These are phyloP conservation scores for Boletus semigastroideus DNA, from an alignment of 1,284 basidiomycete species.

Conservation along the genomic window DNA sequence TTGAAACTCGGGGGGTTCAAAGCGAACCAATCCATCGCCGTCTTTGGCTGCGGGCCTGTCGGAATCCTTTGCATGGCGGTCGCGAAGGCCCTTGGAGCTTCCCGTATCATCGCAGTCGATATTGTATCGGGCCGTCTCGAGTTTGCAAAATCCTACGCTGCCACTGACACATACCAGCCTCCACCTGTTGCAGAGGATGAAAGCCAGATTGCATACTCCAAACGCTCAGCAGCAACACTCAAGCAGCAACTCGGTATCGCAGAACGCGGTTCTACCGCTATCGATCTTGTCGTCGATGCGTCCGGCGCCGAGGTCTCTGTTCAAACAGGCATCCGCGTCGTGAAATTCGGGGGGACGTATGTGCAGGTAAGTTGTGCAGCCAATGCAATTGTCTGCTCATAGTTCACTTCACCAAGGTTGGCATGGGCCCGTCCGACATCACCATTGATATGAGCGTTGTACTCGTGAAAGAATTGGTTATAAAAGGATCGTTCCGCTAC, in stretches of 20 bases:
- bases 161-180: conserved; percentile 80
- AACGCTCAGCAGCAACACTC: conserved; percentile 62
- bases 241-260: conserved; percentile 56
- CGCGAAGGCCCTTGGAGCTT: conserved; percentile 85
- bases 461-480: conserved; percentile 73
- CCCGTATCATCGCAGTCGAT: conserved; percentile 81
- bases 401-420: conserved; percentile 49
- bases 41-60: conserved; percentile 93
- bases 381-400: not conserved
- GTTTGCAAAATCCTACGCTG: conserved; percentile 88
- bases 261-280: conserved; percentile 55
- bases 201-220: conserved; percentile 64
- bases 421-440: conserved; percentile 69
- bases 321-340: conserved; percentile 77
- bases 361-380: conserved; percentile 51
- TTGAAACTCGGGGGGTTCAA: conserved; percentile 74
- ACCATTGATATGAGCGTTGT: conserved; percentile 61
- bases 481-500: conserved; percentile 89
- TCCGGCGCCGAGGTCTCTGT: conserved; percentile 90
- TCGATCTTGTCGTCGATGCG: conserved; percentile 80
- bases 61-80: conserved; percentile 92
- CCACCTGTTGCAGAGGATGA: conserved; percentile 65
- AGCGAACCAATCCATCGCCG: conserved; percentile 69
- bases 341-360: conserved; percentile 71
- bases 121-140: conserved; percentile 81